Percentiles rank a stretch among this genome's conserved stretches.
phyloP scores from a whole-genome alignment of 2,329 filamentous ascomycete species.

The Didymella arachidicola region DNA sequence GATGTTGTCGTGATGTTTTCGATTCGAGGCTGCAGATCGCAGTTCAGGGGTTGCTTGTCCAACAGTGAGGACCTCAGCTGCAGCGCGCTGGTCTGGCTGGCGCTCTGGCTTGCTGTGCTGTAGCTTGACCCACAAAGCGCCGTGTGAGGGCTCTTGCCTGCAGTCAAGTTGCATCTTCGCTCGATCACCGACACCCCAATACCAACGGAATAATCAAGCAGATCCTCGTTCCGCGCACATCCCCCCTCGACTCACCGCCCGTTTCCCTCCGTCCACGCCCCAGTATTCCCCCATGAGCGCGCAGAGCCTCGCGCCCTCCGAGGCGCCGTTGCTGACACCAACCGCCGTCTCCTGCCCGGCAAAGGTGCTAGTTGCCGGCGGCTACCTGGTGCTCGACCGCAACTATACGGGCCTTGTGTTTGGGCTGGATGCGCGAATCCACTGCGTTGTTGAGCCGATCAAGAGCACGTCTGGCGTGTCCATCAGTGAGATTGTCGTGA shows the following conservation, averaged over 20 bases:
- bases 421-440: conserved; percentile 69
- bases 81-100: conserved; percentile 12
- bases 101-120: conserved; percentile 12
- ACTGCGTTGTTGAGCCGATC: conserved; percentile 65
- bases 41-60: conserved; percentile 11
- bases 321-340: conserved; percentile 29
- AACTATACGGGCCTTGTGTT: conserved; percentile 78
- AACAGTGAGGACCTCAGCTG: conserved; percentile 18
- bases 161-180: conserved; percentile 14
- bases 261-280: conserved; percentile 24
- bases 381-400: conserved; percentile 92
- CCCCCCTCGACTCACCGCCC: conserved; percentile 24
- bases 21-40: conserved; percentile 11
- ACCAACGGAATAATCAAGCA: conserved; percentile 1
- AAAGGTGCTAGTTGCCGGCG: conserved; percentile 93
- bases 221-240: conserved; percentile 28
- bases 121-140: conserved; percentile 29
- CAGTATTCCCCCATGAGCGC: conserved; percentile 25
- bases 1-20: conserved; percentile 12
- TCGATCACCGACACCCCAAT: conserved; percentile 27
- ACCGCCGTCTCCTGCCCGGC: conserved; percentile 82
- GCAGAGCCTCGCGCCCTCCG: conserved; percentile 23
- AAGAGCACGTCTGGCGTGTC: conserved; percentile 67
- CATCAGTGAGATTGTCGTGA: conserved; percentile 78
- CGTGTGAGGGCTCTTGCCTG: conserved; percentile 20